Evolutionary conservation across 73 alveolate species (phyloP).

Genomic region (Halteria grandinella): DNA sequence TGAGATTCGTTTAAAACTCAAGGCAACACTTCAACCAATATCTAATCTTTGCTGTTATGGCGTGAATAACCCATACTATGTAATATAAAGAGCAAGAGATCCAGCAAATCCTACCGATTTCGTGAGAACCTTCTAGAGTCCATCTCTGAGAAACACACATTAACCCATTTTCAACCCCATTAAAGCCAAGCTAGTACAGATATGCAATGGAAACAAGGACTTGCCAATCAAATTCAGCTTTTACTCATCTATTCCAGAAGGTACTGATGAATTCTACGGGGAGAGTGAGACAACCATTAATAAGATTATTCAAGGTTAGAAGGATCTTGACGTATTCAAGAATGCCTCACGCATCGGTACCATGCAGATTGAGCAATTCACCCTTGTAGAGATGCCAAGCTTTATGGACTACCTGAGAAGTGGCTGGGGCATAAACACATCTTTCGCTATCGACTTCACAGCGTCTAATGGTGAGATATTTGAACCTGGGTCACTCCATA

Average conservation of each 20-base stretch:
- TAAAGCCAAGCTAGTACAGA: constrained; percentile 55
- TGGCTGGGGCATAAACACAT: constrained; percentile 78
- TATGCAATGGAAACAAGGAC: constrained; percentile 66
- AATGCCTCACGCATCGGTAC: too few relatives aligned
- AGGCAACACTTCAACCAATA: constrained; percentile 3
- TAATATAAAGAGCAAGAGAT: constrained; percentile 52
- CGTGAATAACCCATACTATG: constrained; percentile 47
- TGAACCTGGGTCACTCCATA: constrained; percentile 72
- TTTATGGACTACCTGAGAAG: constrained; percentile 78
- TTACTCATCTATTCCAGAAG: constrained; percentile 66
- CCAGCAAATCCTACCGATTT: constrained; percentile 1
- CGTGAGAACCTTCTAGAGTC: constrained; percentile 26
- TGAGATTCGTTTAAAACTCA: constrained; percentile 52
- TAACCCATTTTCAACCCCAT: constrained; percentile 76
- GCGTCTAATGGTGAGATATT: constrained; percentile 85
- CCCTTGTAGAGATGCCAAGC: constrained; percentile 63
- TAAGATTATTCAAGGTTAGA: constrained; percentile 28
- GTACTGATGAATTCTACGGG: constrained; percentile 75
- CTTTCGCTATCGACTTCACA: constrained; percentile 93
- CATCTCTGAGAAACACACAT: constrained; percentile 43
- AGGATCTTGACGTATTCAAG: neutral
- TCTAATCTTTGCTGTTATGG: constrained; percentile 44
- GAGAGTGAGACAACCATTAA: constrained; percentile 55
- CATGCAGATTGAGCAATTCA: constrained; percentile 25
- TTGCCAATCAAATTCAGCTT: constrained; percentile 69